phyloP scores from a whole-genome alignment of 495 filamentous ascomycete species.

The Podospora pseudoanserina region DNA sequence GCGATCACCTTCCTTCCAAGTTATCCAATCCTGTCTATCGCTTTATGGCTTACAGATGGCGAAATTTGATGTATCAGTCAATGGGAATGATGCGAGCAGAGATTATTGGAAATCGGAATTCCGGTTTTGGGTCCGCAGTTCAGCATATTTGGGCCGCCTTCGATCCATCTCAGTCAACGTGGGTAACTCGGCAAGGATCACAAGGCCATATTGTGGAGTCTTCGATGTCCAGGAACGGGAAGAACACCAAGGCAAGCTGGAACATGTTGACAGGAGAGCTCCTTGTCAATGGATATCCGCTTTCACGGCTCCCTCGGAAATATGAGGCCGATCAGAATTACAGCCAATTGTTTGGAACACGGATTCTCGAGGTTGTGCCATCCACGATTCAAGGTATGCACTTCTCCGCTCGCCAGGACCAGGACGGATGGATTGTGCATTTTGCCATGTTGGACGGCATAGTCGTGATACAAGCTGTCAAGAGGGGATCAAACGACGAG shows the following conservation, averaged over 20 bases:
- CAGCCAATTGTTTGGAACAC: constrained; percentile 35
- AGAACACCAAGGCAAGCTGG: constrained; percentile 33
- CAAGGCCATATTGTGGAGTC: constrained; percentile 9
- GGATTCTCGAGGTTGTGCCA: constrained; percentile 45
- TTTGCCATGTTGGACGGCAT: constrained; percentile 14
- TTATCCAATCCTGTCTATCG: constrained; percentile 3
- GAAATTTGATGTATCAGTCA: constrained; percentile 12
- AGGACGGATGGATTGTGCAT: constrained; percentile 24
- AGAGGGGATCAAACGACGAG: constrained; percentile 16
- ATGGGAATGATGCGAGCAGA: not conserved
- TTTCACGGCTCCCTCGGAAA: constrained; percentile 46
- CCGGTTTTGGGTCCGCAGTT: constrained; percentile 14
- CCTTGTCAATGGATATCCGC: constrained; percentile 52
- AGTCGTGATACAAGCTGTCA: constrained; percentile 17
- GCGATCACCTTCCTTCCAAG: constrained; percentile 10
- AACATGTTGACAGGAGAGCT: constrained; percentile 55
- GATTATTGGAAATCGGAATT: constrained; percentile 4
- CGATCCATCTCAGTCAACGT: not conserved
- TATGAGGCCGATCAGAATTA: constrained; percentile 42
- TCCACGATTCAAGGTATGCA: constrained; percentile 44
- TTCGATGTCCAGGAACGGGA: not conserved
- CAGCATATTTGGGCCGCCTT: constrained; percentile 21
- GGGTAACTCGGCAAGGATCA: not conserved
- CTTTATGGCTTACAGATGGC: constrained; percentile 17
- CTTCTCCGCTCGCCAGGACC: constrained; percentile 34